These are phyloP conservation scores for Phylloporus rhodoxanthus DNA, from an alignment of 768 basidiomycete species.

Conservation along the genomic window DNA sequence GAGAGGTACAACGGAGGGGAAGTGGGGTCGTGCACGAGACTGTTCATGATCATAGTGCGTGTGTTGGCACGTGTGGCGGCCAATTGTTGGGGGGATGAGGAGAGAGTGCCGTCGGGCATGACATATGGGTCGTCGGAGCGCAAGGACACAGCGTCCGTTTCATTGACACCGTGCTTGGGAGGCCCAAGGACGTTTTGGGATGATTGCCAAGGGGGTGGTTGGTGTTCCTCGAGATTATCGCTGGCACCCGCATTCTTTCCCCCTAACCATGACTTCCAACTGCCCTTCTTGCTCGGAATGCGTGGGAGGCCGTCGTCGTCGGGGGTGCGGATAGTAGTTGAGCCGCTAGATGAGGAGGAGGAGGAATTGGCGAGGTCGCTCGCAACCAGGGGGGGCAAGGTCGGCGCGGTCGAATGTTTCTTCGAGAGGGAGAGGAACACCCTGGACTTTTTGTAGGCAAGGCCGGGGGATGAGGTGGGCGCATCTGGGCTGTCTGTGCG, in stretches of 20 bases:
- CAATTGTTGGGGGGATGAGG: conserved; percentile 21
- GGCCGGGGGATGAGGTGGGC: conserved; percentile 10
- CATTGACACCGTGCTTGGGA: conserved; percentile 19
- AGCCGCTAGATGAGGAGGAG: conserved; percentile 58
- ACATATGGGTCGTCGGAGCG: conserved; percentile 35
- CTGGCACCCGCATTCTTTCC: conserved; percentile 29
- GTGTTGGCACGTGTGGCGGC: conserved; percentile 36
- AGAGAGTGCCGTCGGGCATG: conserved; percentile 13
- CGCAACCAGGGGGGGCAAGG: conserved; percentile 19
- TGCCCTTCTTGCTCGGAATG: conserved; percentile 38
- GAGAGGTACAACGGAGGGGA: conserved; percentile 47
- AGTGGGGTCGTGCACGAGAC: conserved; percentile 35
- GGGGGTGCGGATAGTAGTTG: conserved; percentile 49
- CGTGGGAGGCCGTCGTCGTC: conserved; percentile 45
- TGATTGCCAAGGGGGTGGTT: conserved; percentile 30
- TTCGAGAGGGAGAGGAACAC: conserved; percentile 26
- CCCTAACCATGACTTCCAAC: conserved; percentile 56
- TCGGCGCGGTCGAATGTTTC: conserved; percentile 18
- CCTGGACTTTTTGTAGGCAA: conserved; percentile 20
- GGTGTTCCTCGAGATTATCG: conserved; percentile 25
- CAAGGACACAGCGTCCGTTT: conserved; percentile 32
- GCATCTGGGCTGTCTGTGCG: conserved; percentile 26
- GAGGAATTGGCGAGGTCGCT: conserved; percentile 43
- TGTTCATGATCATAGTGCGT: conserved; percentile 41
- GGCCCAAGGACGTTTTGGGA: conserved; percentile 18